Evolutionary conservation across 2,329 filamentous ascomycete genomes (phyloP).

Genomic region (Lasiodiplodia citricola): DNA sequence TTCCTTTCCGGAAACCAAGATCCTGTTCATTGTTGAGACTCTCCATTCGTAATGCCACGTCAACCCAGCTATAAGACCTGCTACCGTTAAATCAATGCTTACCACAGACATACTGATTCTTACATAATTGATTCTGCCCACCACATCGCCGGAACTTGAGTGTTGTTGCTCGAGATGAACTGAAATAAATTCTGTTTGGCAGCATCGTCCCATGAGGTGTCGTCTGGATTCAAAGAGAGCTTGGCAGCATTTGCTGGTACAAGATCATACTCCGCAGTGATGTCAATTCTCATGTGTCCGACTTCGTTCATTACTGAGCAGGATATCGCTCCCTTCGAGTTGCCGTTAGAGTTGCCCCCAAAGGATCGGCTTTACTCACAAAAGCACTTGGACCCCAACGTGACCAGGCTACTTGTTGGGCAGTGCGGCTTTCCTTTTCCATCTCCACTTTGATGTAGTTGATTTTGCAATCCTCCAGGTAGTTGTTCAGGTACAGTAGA

Average conservation of each 20-base stretch:
- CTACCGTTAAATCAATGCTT: neutral
- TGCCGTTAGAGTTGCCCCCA: neutral
- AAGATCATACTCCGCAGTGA: neutral
- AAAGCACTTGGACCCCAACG: neutral
- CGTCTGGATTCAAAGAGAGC: neutral
- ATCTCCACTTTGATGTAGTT: slow-evolving; percentile 1
- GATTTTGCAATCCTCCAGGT: neutral
- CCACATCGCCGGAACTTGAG: neutral
- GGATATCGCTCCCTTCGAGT: neutral
- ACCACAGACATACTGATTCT: neutral
- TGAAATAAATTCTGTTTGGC: neutral
- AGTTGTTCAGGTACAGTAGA: neutral
- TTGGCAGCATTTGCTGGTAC: neutral
- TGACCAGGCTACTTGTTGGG: neutral
- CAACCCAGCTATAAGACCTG: neutral
- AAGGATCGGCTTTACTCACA: neutral
- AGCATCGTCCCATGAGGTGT: neutral
- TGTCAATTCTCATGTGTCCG: neutral
- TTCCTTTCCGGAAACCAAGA: neutral
- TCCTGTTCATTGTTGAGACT: neutral
- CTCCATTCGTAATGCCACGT: neutral
- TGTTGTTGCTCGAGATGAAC: neutral
- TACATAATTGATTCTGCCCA: slow-evolving; percentile 9
- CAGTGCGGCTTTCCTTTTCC: neutral
- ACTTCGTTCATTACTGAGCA: neutral